Evolutionary conservation across 352 stramenopile genomes (phyloP).

Genomic region (Phytophthora fragariae): DNA sequence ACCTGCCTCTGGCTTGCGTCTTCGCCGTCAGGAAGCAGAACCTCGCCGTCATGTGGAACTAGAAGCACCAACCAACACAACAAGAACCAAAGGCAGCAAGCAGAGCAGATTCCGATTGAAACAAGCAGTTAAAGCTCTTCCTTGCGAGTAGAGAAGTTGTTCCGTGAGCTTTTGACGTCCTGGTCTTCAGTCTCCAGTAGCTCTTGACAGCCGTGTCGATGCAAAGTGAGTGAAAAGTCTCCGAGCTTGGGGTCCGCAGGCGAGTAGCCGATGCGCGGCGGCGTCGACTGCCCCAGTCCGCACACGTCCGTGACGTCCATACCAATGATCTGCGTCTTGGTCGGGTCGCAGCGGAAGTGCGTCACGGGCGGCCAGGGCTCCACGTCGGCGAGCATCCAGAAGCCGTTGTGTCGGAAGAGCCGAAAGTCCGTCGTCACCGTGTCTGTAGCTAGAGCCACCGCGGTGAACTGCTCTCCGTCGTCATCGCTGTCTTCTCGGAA

Average conservation of each 20-base stretch:
- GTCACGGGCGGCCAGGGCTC: conserved; percentile 61
- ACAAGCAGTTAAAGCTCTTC: conserved; percentile 42
- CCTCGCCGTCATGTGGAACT: conserved; percentile 64
- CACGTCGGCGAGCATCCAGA: conserved; percentile 75
- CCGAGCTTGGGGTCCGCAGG: conserved; percentile 27
- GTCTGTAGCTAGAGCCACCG: not conserved
- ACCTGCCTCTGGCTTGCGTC: conserved; percentile 76
- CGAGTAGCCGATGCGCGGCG: conserved; percentile 53
- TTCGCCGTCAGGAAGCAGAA: conserved; percentile 61
- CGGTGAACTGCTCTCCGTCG: not conserved
- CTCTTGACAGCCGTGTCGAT: conserved; percentile 25
- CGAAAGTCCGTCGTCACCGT: conserved; percentile 47
- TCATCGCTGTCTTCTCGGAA: conserved; percentile 48
- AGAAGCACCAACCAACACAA: conserved; percentile 2
- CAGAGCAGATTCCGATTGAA: conserved; percentile 3
- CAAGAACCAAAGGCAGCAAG: not conserved
- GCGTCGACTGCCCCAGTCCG: conserved; percentile 39
- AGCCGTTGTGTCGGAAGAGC: conserved; percentile 66
- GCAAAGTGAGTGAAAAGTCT: conserved; percentile 34
- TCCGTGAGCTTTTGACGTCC: not conserved
- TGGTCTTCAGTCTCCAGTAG: conserved; percentile 13
- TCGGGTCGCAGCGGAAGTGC: conserved; percentile 71
- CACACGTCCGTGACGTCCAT: conserved; percentile 39
- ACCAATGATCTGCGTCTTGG: conserved; percentile 38
- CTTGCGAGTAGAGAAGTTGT: conserved; percentile 31